Conservation (phyloP, 768 basidiomycete species). For the Cantharellus cinnabarinus region DNA sequence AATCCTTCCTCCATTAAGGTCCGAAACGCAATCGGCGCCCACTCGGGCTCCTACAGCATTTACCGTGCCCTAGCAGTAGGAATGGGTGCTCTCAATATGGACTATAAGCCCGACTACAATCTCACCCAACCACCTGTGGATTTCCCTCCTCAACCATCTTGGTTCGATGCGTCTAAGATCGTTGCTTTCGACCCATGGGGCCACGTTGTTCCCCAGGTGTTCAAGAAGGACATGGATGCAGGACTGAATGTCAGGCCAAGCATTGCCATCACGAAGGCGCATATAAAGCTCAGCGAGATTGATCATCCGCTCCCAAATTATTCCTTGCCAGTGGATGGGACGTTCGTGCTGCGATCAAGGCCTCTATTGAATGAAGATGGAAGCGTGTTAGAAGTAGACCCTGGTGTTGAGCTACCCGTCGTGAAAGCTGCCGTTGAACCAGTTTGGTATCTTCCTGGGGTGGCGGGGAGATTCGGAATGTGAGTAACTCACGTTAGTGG, state of each 20-base stretch:
- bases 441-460: constrained; percentile 86
- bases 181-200: constrained; percentile 91
- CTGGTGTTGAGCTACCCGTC: constrained; percentile 74
- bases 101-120: constrained; percentile 64
- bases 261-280: constrained; percentile 71
- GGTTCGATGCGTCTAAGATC: constrained; percentile 62
- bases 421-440: constrained; percentile 92
- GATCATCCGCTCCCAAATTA: constrained; percentile 64
- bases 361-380: constrained; percentile 48
- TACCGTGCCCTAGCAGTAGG: constrained; percentile 87
- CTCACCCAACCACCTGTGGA: constrained; percentile 69
- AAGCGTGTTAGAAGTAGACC: constrained; percentile 29
- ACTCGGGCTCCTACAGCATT: constrained; percentile 84
- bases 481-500: constrained; percentile 20
- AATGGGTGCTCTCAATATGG: constrained; percentile 48
- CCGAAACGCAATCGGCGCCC: constrained; percentile 86
- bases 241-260: constrained; percentile 79
- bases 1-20: constrained; percentile 67
- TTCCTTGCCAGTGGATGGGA: constrained; percentile 57
- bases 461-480: constrained; percentile 90
- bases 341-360: constrained; percentile 50
- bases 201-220: constrained; percentile 61
- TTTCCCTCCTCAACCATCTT: constrained; percentile 55
- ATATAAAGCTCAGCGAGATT: constrained; percentile 86
- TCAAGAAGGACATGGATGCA: constrained; percentile 35